Percentiles rank a stretch among this genome's conserved stretches.
phyloP scores from a whole-genome alignment of 2,329 filamentous ascomycete species.

The Fusarium neocosmosporiellum region DNA sequence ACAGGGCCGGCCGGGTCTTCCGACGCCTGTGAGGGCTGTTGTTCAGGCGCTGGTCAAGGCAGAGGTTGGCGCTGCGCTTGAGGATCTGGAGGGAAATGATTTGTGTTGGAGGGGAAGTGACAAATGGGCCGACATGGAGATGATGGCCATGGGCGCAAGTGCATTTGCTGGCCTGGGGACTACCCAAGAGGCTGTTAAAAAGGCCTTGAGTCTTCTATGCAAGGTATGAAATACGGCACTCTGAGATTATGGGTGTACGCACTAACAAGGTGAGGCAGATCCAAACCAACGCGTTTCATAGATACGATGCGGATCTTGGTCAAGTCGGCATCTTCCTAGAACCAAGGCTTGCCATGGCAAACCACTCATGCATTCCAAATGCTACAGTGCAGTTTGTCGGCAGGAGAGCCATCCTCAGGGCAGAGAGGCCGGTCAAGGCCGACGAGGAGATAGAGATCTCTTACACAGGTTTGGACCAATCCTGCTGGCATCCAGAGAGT shows the following conservation, averaged over 20 bases:
- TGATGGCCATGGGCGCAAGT: constrained; percentile 57
- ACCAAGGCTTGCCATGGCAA: constrained; percentile 66
- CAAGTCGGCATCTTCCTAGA: constrained; percentile 68
- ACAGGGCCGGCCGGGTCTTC: constrained; percentile 50
- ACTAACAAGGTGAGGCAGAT: constrained; percentile 54
- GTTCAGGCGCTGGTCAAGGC: constrained; percentile 61
- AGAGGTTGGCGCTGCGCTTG: constrained; percentile 49
- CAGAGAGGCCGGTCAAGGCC: constrained; percentile 59
- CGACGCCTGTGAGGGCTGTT: constrained; percentile 66
- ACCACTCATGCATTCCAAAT: constrained; percentile 72
- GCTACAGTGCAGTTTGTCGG: constrained; percentile 67
- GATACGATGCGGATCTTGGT: constrained; percentile 63
- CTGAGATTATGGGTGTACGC: no score
- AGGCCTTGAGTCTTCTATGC: constrained; percentile 62
- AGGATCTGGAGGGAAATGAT: constrained; percentile 60
- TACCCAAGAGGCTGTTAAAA: constrained; percentile 49
- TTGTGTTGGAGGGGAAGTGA: constrained; percentile 49
- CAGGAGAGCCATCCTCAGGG: constrained; percentile 62
- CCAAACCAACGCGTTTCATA: constrained; percentile 71
- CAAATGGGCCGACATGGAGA: constrained; percentile 61
- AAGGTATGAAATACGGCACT: constrained; percentile 56
- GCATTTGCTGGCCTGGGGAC: constrained; percentile 56
- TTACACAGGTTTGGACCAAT: constrained; percentile 63
- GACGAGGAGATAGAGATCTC: constrained; percentile 71
- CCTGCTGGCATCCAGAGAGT: not conserved